phyloP scores from a whole-genome alignment of 139 green algal species.

The Penium margaritaceum region DNA sequence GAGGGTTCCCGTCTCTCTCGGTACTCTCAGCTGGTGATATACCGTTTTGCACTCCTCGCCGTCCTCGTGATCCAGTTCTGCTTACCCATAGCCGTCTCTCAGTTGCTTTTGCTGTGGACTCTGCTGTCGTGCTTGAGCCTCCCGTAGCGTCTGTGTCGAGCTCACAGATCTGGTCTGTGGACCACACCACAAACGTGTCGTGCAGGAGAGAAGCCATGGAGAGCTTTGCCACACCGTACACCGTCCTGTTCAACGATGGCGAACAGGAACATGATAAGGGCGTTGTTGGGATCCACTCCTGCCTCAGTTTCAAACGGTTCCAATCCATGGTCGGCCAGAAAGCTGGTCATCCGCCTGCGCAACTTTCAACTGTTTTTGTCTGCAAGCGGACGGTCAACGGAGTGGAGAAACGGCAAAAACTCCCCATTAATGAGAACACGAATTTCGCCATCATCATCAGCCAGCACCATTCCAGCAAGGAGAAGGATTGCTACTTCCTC shows the following conservation, averaged over 20 bases:
- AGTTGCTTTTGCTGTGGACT: too few relatives aligned
- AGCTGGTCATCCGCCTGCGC: background rate
- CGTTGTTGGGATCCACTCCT: slow-evolving; percentile 8
- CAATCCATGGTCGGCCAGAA: slow-evolving; percentile 7
- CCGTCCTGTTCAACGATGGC: slow-evolving; percentile 21
- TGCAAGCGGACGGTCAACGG: background rate
- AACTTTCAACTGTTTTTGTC: slow-evolving; percentile 13
- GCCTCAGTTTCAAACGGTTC: slow-evolving; percentile 36
- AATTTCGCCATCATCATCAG: slow-evolving; percentile 40
- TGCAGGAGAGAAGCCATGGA: too few relatives aligned
- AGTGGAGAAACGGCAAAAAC: slow-evolving; percentile 22
- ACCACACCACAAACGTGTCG: too few relatives aligned
- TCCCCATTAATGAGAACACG: slow-evolving; percentile 35
- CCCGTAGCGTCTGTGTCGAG: too few relatives aligned
- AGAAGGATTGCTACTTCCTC: slow-evolving; percentile 20
- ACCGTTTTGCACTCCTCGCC: too few relatives aligned
- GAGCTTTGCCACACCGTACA: slow-evolving; percentile 32
- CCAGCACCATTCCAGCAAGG: slow-evolving; percentile 18
- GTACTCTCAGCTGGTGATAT: too few relatives aligned
- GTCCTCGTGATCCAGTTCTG: too few relatives aligned
- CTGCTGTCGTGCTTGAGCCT: too few relatives aligned
- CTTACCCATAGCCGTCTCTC: too few relatives aligned
- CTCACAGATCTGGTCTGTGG: too few relatives aligned
- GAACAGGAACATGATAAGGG: slow-evolving; percentile 14
- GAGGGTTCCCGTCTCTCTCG: too few relatives aligned